Base-by-base conservation (phyloP, 2,329 filamentous ascomycete species). In the Pseudogymnoascus sp. region DNA sequence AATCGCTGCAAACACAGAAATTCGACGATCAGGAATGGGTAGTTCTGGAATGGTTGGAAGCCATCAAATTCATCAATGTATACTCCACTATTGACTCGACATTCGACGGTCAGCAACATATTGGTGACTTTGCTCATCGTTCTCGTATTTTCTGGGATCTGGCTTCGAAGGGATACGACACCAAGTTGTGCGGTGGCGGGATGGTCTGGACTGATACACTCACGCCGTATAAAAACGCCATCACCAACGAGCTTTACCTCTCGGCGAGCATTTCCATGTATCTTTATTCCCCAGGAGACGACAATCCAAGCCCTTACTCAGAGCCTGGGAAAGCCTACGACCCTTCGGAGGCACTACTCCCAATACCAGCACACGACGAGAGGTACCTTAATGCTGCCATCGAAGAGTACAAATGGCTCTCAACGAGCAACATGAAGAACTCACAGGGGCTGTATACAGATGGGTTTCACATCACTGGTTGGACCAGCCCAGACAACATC, bases 1-100 rank as follows among this genome's bases (percentile, higher is more conserved):
- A 92, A 66, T 80, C 83, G 28, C 82, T 97, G 59, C 83, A 90
- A 49, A 84, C 86, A 63, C 80, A 95, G 78, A 93, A 93, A 0
- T 96, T 88, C 72, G 93, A 97, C 71, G 93, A 97, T 73, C 96
- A 96, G 78, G 83, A 96, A 2, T 97, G 93, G 93, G 91, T 97
- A 1, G 91, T 96, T 2, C 81, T 97, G 38, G 91, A 89, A 65
- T 97, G 93, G 93, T 78, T 97, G 61, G 91, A 96, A 72, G 85
- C 84, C 59, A 83, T 92, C 66, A 87, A 89, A 67, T 92, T 96
- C 71, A 84, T 93, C 60, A 78, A 85, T 33, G 77, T 82, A n/a
- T 91, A 96, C 71, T 85, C 83, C 2, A 75, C 79, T 1, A 72
- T 85, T 16, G 86, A 90, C 72, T 89, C 88, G 9, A 61, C 65